Base-by-base conservation (phyloP, 2,329 filamentous ascomycete genomes). In the Aspergillus quadricinctus region DNA sequence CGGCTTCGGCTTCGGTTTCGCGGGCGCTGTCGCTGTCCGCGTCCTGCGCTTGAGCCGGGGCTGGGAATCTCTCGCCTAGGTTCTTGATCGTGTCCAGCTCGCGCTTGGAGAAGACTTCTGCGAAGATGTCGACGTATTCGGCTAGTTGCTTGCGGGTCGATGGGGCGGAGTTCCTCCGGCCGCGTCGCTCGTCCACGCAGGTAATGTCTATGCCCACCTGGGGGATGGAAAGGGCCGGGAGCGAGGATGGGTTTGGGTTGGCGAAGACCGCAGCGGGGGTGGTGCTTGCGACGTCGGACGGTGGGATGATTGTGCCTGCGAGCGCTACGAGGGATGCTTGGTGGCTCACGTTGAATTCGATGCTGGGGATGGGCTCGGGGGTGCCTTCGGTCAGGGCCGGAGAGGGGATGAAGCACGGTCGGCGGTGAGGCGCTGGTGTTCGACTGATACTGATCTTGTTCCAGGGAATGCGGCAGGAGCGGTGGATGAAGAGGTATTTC, bases 311-410 rank as follows among this genome's bases (percentile, higher is more conserved):
- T 21, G 74, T 77, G 11, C 85, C 83, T 1, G 84, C 80, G 4
- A 88, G 71, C 0, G 79, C 78, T n/a, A 86, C 82, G 3, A 88
- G 72, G 0, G 82, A 83, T 19, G 83, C 83, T 69, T 88, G 85
- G 60, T 88, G 85, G 31, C 81, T 84, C 54, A 87, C 78, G 60
- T 88, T 88, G 74, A 88, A 88, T 60, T 87, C 83, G 40, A 86
- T 72, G 9, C 62, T 62, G 1, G 65, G 61, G 31, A 63, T 59
- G n/a, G 56, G 50, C 2, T 43, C 46, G 45, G 35, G 11, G 50
- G 21, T 29, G 41, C 14, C 28, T 45, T 56, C 69, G 27, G 67
- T 59, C 11, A 52, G 27, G 8, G 52, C 8, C 8, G 37, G 28
- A 1, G 74, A 66, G 23, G 82, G 73, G 10, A 80, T 72, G 55